Conservation (phyloP, 2,329 filamentous ascomycete genomes). For the Colletotrichum sp. region DNA sequence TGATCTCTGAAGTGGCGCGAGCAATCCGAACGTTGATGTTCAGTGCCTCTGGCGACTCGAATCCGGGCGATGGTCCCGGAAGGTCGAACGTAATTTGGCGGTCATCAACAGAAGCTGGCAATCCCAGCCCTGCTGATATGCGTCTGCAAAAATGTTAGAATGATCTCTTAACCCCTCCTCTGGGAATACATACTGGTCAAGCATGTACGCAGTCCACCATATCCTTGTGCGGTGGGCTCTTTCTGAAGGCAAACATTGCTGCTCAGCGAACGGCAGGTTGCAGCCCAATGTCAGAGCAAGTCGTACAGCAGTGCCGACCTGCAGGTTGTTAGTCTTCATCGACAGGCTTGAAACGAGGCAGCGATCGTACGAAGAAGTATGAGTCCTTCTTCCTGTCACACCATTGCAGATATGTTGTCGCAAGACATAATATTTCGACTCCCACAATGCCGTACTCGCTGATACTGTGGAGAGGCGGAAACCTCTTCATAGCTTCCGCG, state of each 20-base stretch:
- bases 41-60: constrained; percentile 27
- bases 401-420: constrained; percentile 31
- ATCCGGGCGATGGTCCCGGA: constrained; percentile 27
- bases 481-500: constrained; percentile 27
- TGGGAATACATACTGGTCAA: constrained; percentile 27
- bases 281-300: constrained; percentile 30
- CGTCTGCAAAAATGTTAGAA: constrained; percentile 17
- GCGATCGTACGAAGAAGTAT: constrained; percentile 27
- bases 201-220: constrained; percentile 35
- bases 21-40: constrained; percentile 31
- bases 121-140: constrained; percentile 28
- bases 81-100: constrained; percentile 30
- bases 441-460: constrained; percentile 28
- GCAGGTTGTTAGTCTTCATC: background rate
- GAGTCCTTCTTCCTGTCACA: constrained; percentile 32
- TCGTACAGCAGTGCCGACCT: constrained; percentile 30
- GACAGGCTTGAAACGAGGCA: fast-evolving
- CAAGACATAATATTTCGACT: constrained; percentile 30
- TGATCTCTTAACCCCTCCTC: too few relatives aligned
- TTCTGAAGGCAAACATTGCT: constrained; percentile 29
- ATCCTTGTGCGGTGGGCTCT: constrained; percentile 28
- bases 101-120: constrained; percentile 30
- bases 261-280: constrained; percentile 27
- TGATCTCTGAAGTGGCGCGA: constrained; percentile 30
- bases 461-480: constrained; percentile 28